Percentiles rank a stretch among this genome's conserved stretches.
These are phyloP conservation scores for Aspergillus alliaceus DNA, from an alignment of 2,329 filamentous ascomycete genomes.

Conservation along the genomic window DNA sequence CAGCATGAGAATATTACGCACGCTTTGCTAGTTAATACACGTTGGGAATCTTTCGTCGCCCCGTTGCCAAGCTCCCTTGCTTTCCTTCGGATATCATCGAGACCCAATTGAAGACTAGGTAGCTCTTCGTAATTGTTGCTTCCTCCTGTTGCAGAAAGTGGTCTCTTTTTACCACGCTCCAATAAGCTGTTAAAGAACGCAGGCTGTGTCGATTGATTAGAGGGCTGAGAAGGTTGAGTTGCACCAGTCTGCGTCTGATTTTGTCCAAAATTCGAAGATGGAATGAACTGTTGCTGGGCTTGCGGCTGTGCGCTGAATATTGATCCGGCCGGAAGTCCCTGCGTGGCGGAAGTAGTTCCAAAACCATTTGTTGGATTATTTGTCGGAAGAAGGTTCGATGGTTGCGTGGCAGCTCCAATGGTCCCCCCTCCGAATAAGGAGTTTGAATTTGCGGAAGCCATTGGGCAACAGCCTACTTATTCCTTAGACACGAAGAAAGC, in stretches of 20 bases:
- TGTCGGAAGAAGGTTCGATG: constrained; percentile 27
- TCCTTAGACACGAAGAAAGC: not conserved
- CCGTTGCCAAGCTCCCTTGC: constrained; percentile 76
- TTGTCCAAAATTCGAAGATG: constrained; percentile 30
- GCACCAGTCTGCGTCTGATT: constrained; percentile 23
- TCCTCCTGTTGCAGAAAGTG: constrained; percentile 63
- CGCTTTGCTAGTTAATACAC: constrained; percentile 52
- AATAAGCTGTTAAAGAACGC: constrained; percentile 66
- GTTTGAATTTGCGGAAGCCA: constrained; percentile 22
- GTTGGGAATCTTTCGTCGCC: constrained; percentile 47
- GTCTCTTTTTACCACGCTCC: constrained; percentile 66
- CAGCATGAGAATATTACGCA: constrained; percentile 35
- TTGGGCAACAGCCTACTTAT: not conserved
- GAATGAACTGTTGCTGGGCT: constrained; percentile 25
- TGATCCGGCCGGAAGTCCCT: constrained; percentile 23
- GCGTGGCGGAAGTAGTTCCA: constrained; percentile 24
- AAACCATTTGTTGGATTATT: constrained; percentile 29
- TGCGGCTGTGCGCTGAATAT: constrained; percentile 27
- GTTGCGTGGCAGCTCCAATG: constrained; percentile 24
- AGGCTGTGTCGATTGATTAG: constrained; percentile 46
- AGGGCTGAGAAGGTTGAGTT: constrained; percentile 25
- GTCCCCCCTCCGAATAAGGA: constrained; percentile 32
- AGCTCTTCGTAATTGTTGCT: constrained; percentile 67
- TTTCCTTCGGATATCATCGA: constrained; percentile 78
- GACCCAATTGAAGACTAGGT: constrained; percentile 83